Conservation (phyloP, 768 basidiomycete genomes). For the Boletus speciosus region DNA sequence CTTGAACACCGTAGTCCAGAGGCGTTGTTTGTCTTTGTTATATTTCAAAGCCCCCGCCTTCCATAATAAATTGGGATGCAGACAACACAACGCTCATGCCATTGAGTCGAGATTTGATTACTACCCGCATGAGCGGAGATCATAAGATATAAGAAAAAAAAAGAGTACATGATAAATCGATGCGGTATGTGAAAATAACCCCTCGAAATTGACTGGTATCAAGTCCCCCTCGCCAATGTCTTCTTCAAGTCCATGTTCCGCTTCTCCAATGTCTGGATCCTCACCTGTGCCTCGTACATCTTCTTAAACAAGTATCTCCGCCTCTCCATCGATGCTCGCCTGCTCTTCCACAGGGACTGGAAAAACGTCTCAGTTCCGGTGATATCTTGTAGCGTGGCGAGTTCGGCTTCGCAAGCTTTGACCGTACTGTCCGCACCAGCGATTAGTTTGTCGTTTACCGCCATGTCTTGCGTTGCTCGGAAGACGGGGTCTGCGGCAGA, state of each 20-base stretch:
- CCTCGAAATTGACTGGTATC: neutral
- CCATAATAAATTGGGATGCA: neutral
- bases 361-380: conserved; percentile 44
- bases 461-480: conserved; percentile 76
- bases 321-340: conserved; percentile 53
- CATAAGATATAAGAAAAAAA: neutral
- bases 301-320: conserved; percentile 68
- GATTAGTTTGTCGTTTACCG: conserved; percentile 69
- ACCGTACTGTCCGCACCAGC: conserved; percentile 59
- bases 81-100: too few species aligned
- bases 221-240: conserved; percentile 42
- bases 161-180: neutral
- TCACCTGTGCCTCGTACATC: conserved; percentile 66
- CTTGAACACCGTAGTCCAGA: neutral
- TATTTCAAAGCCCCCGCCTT: conserved; percentile 16
- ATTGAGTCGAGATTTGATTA: neutral
- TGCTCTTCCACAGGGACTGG: conserved; percentile 41
- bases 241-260: conserved; percentile 68
- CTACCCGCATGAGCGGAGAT: neutral
- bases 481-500: conserved; percentile 64
- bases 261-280: conserved; percentile 66
- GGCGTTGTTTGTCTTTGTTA: conserved; percentile 25
- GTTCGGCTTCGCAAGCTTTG: conserved; percentile 71
- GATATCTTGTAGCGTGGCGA: conserved; percentile 66
- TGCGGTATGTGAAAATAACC: neutral